These are phyloP conservation scores for Gymnopus androsaceus DNA, from an alignment of 1,284 basidiomycete species.

Conservation along the genomic window DNA sequence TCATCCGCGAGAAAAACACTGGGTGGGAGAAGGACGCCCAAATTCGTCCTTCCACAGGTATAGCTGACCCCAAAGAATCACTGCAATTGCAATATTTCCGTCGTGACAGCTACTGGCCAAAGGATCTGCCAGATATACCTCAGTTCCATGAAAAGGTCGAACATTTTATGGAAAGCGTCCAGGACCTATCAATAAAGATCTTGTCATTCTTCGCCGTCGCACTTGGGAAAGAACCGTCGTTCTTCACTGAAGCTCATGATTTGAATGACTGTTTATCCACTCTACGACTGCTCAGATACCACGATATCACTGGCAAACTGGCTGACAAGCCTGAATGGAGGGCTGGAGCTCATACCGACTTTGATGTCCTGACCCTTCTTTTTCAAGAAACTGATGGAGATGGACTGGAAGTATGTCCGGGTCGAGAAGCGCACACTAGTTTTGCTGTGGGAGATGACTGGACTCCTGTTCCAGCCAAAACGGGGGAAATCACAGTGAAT, in stretches of 20 bases:
- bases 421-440: neutral
- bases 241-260: neutral
- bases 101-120: neutral
- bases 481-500: neutral
- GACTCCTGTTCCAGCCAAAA: constrained; percentile 1
- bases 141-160: neutral
- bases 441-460: neutral
- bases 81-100: constrained; percentile 1
- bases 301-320: neutral
- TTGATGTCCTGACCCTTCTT: neutral
- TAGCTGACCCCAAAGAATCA: constrained; percentile 2
- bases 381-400: constrained; percentile 1
- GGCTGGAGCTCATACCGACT: neutral
- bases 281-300: neutral
- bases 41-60: neutral
- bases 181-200: neutral
- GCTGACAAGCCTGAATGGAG: neutral
- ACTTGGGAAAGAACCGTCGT: neutral
- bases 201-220: neutral
- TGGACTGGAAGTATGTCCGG: constrained; percentile 1
- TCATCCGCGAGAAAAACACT: constrained; percentile 1
- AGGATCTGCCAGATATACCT: neutral
- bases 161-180: neutral
- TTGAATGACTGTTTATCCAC: constrained; percentile 2
- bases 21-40: constrained; percentile 2